Conservation (phyloP, 257 asterid genomes). For the Marsdenia floribunda region DNA sequence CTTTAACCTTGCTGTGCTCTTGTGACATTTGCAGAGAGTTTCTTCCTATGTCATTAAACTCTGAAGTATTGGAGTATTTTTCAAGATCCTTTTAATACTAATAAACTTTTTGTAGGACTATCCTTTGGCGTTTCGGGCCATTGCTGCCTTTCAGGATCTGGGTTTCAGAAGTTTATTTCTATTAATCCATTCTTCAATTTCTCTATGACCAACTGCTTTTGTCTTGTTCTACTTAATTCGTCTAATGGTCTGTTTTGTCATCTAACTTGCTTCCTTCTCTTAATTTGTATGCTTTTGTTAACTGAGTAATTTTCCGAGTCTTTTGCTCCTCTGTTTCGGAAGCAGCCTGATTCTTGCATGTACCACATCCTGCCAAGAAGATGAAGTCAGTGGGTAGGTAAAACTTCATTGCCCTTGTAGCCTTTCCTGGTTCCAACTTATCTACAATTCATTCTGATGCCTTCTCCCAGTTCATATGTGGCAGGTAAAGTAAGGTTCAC, state of each 20-base stretch:
- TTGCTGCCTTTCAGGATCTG: constrained; percentile 37
- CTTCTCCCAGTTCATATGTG: constrained; percentile 51
- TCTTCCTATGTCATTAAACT: constrained; percentile 24
- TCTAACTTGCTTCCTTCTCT: constrained; percentile 25
- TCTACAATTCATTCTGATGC: constrained; percentile 39
- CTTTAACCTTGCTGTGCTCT: constrained; percentile 86
- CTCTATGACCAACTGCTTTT: constrained; percentile 32
- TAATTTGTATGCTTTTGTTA: constrained; percentile 18
- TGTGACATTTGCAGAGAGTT: constrained; percentile 85
- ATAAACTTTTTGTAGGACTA: constrained; percentile 42
- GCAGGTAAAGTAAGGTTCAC: constrained; percentile 41
- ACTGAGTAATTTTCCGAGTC: constrained; percentile 29
- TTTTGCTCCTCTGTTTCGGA: constrained; percentile 20
- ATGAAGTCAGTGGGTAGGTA: constrained; percentile 50
- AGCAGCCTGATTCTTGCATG: constrained; percentile 44
- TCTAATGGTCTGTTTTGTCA: constrained; percentile 19
- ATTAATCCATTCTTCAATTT: constrained; percentile 24
- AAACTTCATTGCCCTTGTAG: constrained; percentile 14
- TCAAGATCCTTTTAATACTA: constrained; percentile 34
- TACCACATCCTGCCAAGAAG: constrained; percentile 31
- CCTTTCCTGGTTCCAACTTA: constrained; percentile 15
- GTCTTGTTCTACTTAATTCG: constrained; percentile 26
- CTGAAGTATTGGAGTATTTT: constrained; percentile 35
- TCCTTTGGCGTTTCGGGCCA: constrained; percentile 36
- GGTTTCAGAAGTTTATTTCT: constrained; percentile 23